Evolutionary conservation across 2,329 filamentous ascomycete species (phyloP), one percentile per base, ranked within the genome.

Genomic region (Colletotrichum liaoningense): DNA sequence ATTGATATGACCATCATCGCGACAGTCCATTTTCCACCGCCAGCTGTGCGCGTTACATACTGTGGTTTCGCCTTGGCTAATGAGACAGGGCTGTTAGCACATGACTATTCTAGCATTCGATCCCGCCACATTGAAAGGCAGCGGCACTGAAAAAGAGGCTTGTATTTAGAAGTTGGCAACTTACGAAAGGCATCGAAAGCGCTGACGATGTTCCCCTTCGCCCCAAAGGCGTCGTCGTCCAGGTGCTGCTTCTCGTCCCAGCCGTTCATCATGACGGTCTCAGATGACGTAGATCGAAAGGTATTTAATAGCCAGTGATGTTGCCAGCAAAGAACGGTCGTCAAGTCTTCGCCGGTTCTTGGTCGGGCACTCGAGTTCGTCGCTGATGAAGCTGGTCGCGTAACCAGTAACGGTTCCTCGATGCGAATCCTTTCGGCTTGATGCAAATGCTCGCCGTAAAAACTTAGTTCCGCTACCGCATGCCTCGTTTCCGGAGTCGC

Each of bases 171-270:
- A 38, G 16, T 38, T 22, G 33, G 5, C n/a, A 42, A 72, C 94
- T 81, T 90, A 98, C 95, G 96, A 83, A 99, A 99, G 77, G 95
- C 96, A 87, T 99, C 97, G 84, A 99, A 99, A 73, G 96, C 95
- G 83, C 92, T 93, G 79, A 97, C 91, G 71, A 93, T 89, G 82
- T 84, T 87, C 69, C 90, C 88, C 81, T 93, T 92, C 78, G 94
- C 92, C 79, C 90, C 93, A 85, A 98, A 98, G 76, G 90, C 86
- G 82, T 93, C 93, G 79, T 98, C 95, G 79, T 95, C 89, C 78
- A 95, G 74, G 26, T 66, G 89, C 77, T 87, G 87, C 77, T 90
- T 88, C 79, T 93, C 88, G 78, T 91, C 87, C 85, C 93, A 95
- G 79, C 93, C 93, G 88, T 97, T 94, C 94, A 97, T 97, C 54